Conservation (phyloP, 441 rosid genomes). For the Gossypium gossypioides region DNA sequence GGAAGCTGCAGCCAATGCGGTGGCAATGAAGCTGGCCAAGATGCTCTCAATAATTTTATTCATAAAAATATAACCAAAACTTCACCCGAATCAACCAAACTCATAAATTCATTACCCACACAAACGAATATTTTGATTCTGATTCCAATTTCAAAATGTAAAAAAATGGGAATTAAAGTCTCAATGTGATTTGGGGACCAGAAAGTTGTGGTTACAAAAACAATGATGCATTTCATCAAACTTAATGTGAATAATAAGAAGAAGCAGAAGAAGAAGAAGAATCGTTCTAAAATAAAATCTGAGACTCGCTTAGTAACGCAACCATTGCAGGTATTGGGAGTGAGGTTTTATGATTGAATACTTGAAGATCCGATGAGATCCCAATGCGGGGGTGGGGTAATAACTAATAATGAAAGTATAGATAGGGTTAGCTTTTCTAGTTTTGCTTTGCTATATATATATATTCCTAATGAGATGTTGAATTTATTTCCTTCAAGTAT, state of each 20-base stretch:
- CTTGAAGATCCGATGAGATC: not conserved
- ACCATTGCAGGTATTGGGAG: not conserved
- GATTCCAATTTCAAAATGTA: not conserved
- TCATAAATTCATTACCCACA: too few relatives aligned
- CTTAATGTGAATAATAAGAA: not conserved
- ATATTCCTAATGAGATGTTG: conserved; percentile 28
- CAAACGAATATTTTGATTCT: too few relatives aligned
- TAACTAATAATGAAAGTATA: conserved; percentile 10
- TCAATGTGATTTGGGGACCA: not conserved
- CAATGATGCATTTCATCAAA: conserved; percentile 18
- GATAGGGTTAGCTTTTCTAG: conserved; percentile 9
- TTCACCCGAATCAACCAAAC: too few relatives aligned
- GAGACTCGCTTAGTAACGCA: not conserved
- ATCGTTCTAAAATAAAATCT: not conserved
- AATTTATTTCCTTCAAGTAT: conserved; percentile 35
- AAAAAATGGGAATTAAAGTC: not conserved
- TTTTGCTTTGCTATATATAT: not conserved
- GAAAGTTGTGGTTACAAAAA: conserved; percentile 8
- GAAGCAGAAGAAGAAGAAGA: not conserved
- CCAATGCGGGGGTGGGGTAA: not conserved
- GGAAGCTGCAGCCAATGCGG: too few relatives aligned
- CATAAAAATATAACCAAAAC: too few relatives aligned
- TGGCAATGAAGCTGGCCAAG: too few relatives aligned
- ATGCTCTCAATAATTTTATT: too few relatives aligned
- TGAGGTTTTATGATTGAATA: not conserved